A percentile compares a stretch with the other conserved stretches of the same genome.
Evolutionary conservation across 1,139 yeast species (phyloP).

Genomic region (Candida pseudoviswanathii): DNA sequence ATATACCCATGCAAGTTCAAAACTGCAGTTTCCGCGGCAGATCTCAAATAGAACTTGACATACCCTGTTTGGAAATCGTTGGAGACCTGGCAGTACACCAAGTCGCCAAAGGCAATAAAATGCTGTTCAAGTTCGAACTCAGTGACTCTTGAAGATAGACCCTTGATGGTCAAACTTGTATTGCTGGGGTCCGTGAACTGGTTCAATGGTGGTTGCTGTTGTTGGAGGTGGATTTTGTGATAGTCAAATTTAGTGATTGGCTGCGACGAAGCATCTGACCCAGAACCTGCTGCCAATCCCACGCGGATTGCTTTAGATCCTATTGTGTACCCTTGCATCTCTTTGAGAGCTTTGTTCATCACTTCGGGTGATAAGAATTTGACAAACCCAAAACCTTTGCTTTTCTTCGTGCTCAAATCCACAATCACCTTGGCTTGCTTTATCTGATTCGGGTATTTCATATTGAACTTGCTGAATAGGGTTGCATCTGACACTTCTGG

Average conservation of each 20-base stretch:
- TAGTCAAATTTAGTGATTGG: constrained; percentile 10
- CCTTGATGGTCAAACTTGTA: constrained; percentile 32
- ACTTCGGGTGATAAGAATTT: constrained; percentile 73
- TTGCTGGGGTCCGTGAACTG: constrained; percentile 40
- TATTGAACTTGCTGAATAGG: constrained; percentile 68
- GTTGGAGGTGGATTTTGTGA: constrained; percentile 19
- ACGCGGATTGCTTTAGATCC: constrained; percentile 80
- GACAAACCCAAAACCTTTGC: constrained; percentile 93
- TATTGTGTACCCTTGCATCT: constrained; percentile 79
- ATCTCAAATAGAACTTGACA: constrained; percentile 31
- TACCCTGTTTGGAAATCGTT: constrained; percentile 25
- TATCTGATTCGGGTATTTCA: constrained; percentile 66
- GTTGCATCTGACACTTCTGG: constrained; percentile 75
- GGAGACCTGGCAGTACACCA: constrained; percentile 26
- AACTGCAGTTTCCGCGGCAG: constrained; percentile 42
- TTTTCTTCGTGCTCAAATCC: constrained; percentile 71
- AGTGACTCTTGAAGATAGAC: constrained; percentile 32
- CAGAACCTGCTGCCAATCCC: constrained; percentile 32
- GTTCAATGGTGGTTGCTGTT: constrained; percentile 36
- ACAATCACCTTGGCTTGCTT: constrained; percentile 87
- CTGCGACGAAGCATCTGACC: constrained; percentile 12
- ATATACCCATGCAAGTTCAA: constrained; percentile 32
- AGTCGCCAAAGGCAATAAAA: constrained; percentile 40
- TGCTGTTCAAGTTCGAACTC: constrained; percentile 31
- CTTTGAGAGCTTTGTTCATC: constrained; percentile 71